Base-by-base conservation (phyloP, 2,329 filamentous ascomycete genomes). In the Pseudocercospora fuligena region DNA sequence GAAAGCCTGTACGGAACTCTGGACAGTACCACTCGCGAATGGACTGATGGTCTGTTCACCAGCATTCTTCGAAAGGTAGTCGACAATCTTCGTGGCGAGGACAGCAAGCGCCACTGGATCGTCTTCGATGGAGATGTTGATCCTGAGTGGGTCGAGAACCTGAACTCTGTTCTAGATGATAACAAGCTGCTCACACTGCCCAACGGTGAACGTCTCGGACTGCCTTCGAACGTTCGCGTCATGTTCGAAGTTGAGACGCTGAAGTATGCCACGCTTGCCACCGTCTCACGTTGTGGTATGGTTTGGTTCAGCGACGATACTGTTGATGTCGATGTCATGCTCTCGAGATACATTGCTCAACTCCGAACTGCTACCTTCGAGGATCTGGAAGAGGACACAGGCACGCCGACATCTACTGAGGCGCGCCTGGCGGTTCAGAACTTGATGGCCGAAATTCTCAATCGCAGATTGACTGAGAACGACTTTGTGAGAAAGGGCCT, bases 261-360 rank as follows among this genome's bases (percentile, higher is more conserved):
- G 67, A 97, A 96, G 78, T 99, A 99, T 78, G 95, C 95, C 43
- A 99, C 95, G 0, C 87, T 99, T 53, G 95, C 95, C 64, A 99
- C 95, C n/a, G 95, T 99, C 76, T 96, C 92, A 89, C 93, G 95
- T 82, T 99, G 95, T 79, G 95, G 95, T 86, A 99, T 99, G 95
- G 96, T 99, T 14, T 99, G 95, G 95, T 99, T 98, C 82, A 99
- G 93, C 77, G 94, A 97, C 75, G 96, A 99, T 76, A 98, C 94
- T 29, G 94, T 99, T 47, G 94, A 93, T 33, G 88, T 94, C 1
- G 87, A 87, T 71, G 97, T 99, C 91, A 92, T 98, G 89, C 90
- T 98, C 47, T 85, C 88, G 69, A 92, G 98, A 80, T 97, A 99
- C 75, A 87, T 99, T 61, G 89, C 95, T 67, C 89, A 90, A 56